Base-by-base conservation (phyloP, 768 basidiomycete species). In the Mycena belliarum region DNA sequence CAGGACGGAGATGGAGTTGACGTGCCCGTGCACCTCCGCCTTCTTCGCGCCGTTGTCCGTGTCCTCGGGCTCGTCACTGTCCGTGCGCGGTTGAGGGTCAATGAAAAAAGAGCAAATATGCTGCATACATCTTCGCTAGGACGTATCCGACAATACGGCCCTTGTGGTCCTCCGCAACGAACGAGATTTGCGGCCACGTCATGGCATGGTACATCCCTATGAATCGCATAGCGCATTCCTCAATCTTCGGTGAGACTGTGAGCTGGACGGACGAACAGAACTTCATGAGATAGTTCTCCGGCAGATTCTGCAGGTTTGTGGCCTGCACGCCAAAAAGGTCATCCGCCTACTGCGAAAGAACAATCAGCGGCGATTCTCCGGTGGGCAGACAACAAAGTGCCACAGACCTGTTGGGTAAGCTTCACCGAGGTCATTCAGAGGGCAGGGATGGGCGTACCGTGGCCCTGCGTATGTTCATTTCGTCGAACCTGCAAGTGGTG, bases 1-100 rank as follows among this genome's bases (percentile, higher is more conserved):
- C 32, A 98, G 76, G 3, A 98, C 95, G 0, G 94, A 96, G 68
- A 98, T 98, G 6, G 95, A 97, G 15, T 95, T 98, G 68, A 98
- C 92, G 67, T 98, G 95, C 0, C 95, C 95, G 62, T 95, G 90
- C 0, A 84, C 78, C 23, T 85, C 82, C 7, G 10, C n/a, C 37
- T 43, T 51, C 55, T 3, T 26, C 24, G 10, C 33, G 12, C 35
- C 1, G 6, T 81, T 79, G 2, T 80, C 79, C 25, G 85, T 83
- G 48, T 84, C 84, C 55, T 81, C 81, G 35, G 70, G 70, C 59
- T 76, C 76, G 18, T 78, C 77, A 32, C 72, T 75, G 40, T n/a
- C n/a, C n/a, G n/a, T n/a, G n/a, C n/a, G n/a, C n/a, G n/a, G n/a
- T n/a, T n/a, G n/a, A n/a, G n/a, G n/a, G n/a, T n/a, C n/a, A n/a